phyloP scores from a whole-genome alignment of 768 basidiomycete genomes.

The Phylloporus scabripes region DNA sequence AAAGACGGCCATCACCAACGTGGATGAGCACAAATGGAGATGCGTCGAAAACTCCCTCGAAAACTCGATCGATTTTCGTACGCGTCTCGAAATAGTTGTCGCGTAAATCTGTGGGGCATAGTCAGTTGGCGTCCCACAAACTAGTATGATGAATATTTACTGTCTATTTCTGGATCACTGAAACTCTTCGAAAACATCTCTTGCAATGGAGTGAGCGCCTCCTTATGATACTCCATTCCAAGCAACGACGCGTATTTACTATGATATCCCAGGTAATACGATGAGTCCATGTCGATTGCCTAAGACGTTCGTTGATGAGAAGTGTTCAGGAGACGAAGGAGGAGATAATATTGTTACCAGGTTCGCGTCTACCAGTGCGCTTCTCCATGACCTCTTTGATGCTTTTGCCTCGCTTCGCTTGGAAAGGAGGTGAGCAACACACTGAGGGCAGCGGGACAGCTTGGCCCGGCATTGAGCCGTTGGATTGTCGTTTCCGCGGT shows the following conservation, averaged over 20 bases:
- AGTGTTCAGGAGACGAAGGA: not conserved
- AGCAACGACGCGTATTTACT: slow-evolving; percentile 3
- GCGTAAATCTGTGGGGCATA: not conserved
- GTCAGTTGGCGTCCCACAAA: not conserved
- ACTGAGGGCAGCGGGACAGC: not conserved
- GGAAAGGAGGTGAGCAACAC: slow-evolving; percentile 4
- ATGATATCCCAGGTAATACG: not conserved
- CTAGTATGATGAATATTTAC: not conserved
- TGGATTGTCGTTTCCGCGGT: not conserved
- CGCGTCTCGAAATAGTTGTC: not conserved
- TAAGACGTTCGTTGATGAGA: not conserved
- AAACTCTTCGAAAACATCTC: not conserved
- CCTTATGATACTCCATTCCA: not conserved
- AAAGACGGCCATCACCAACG: slow-evolving; percentile 4
- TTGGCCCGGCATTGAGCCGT: not conserved
- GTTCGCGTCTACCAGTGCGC: slow-evolving; percentile 6
- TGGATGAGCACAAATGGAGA: slow-evolving; percentile 12
- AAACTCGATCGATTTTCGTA: not conserved
- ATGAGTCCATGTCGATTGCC: slow-evolving; percentile 3
- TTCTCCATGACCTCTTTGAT: not conserved
- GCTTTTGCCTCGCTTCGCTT: slow-evolving; percentile 6
- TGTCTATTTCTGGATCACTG: not conserved
- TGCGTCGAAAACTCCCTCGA: not conserved
- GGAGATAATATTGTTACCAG: not conserved
- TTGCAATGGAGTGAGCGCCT: not conserved